phyloP scores from a whole-genome alignment of 331 rosid species.

The Cydonia oblonga region DNA sequence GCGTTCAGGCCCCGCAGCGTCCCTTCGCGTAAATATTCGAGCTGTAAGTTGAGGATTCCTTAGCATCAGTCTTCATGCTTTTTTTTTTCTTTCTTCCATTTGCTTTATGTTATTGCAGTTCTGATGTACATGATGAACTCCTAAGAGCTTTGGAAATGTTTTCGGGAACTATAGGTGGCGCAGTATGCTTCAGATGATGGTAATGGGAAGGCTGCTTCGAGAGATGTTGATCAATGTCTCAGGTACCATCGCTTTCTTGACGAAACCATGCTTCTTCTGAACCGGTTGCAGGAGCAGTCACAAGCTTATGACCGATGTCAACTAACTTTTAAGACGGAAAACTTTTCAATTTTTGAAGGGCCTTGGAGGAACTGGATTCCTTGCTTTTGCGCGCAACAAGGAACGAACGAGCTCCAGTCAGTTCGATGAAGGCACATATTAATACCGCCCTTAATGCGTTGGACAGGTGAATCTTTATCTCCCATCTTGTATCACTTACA shows the following conservation, averaged over 20 bases:
- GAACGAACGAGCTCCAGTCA: slow-evolving; percentile 66
- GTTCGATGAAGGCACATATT: slow-evolving; percentile 63
- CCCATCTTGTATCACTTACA: not conserved
- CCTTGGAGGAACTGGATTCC: slow-evolving; percentile 84
- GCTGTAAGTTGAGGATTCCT: slow-evolving; percentile 49
- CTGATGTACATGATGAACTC: not conserved
- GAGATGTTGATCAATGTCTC: slow-evolving; percentile 69
- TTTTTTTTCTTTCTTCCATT: not conserved
- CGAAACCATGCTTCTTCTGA: not conserved
- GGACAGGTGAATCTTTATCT: slow-evolving; percentile 45
- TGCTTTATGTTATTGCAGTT: not conserved
- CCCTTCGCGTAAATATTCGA: slow-evolving; percentile 70
- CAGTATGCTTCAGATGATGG: slow-evolving; percentile 80
- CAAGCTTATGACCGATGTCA: not conserved
- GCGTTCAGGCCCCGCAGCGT: slow-evolving; percentile 86
- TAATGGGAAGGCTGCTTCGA: slow-evolving; percentile 50
- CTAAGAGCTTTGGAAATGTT: slow-evolving; percentile 9
- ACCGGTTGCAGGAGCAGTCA: not conserved
- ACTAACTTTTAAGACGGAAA: not conserved
- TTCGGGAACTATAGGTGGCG: slow-evolving; percentile 50
- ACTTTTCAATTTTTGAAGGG: slow-evolving; percentile 28
- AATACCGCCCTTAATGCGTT: slow-evolving; percentile 42
- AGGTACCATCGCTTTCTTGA: slow-evolving; percentile 36
- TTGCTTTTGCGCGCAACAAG: slow-evolving; percentile 70
- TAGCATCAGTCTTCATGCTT: not conserved